Evolutionary conservation across 345 rosid genomes (phyloP).

Genomic region (Lepidium didymum): DNA sequence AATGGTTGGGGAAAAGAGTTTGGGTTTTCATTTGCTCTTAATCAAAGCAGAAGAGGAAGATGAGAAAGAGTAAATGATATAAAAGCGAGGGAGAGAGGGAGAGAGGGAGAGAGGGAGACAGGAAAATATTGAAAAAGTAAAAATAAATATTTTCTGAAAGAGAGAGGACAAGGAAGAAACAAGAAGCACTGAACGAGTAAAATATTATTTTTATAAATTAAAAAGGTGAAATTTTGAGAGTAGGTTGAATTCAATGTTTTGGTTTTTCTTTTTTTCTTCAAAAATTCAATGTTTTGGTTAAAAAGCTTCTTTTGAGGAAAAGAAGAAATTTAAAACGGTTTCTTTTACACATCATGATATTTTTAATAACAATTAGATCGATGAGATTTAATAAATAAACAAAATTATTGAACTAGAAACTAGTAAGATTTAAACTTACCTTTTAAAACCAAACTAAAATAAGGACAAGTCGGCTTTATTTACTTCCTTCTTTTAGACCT

Average conservation of each 20-base stretch:
- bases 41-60: not conserved
- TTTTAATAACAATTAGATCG: no score
- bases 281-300: conserved; percentile 8
- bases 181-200: conserved; percentile 17
- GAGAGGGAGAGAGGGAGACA: not conserved
- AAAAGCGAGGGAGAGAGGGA: not conserved
- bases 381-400: no score
- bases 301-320: not conserved
- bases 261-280: no score
- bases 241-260: conserved; percentile 11
- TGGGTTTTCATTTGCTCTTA: conserved; percentile 10
- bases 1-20: conserved; percentile 5
- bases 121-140: conserved; percentile 16
- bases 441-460: no score
- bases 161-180: conserved; percentile 17
- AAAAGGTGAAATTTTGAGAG: conserved; percentile 9
- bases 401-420: no score
- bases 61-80: not conserved
- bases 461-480: no score
- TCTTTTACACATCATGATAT: not conserved
- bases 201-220: not conserved
- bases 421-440: no score
- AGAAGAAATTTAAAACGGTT: not conserved
- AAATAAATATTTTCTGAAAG: conserved; percentile 20
- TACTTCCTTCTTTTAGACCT: no score